Evolutionary conservation across 305 asterid genomes (phyloP).

Genomic region (Solanum hybrid): DNA sequence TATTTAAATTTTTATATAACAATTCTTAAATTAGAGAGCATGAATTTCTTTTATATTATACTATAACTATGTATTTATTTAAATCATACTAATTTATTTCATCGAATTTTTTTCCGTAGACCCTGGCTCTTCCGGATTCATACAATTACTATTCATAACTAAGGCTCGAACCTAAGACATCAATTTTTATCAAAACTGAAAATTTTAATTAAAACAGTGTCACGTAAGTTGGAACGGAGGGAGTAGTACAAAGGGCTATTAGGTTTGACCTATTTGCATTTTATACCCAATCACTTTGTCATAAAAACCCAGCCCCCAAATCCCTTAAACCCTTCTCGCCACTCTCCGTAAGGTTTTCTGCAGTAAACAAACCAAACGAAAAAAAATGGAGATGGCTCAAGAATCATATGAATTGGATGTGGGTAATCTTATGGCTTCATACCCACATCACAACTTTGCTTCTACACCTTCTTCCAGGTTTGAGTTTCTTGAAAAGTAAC

Average conservation of each 20-base stretch:
- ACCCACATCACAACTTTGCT: neutral
- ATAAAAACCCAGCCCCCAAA: neutral
- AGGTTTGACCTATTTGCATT: neutral
- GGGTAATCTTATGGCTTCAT: neutral
- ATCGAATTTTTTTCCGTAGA: accelerated
- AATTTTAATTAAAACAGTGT: neutral
- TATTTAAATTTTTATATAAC: no score
- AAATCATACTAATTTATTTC: no score
- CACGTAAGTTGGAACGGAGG: neutral
- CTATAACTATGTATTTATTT: no score
- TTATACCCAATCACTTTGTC: neutral
- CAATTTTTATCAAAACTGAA: no score
- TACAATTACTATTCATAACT: no score
- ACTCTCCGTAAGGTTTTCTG: neutral
- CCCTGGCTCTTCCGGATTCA: no score
- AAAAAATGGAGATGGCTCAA: neutral
- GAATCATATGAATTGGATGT: neutral
- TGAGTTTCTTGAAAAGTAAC: neutral
- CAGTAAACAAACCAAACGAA: neutral
- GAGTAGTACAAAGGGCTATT: neutral
- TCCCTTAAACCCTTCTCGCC: neutral
- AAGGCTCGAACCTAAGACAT: accelerated
- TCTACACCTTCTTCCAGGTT: neutral
- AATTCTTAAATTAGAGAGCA: accelerated
- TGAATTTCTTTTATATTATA: no score